Percentiles rank a stretch among this genome's conserved stretches.
Evolutionary conservation across 257 asterid species (phyloP).

Genomic region (Penstemon newberryi): DNA sequence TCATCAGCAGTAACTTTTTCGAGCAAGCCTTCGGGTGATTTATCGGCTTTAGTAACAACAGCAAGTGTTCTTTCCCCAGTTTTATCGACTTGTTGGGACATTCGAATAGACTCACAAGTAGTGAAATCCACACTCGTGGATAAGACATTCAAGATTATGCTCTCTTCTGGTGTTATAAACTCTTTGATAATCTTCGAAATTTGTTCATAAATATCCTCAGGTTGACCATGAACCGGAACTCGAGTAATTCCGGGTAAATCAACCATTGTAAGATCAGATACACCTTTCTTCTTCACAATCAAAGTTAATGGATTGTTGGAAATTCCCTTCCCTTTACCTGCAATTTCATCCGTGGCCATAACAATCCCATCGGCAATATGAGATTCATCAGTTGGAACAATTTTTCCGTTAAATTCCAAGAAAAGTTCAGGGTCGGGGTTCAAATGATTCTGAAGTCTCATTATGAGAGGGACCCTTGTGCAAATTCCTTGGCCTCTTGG

Average conservation of each 20-base stretch:
- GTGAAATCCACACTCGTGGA: too few species aligned
- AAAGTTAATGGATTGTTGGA: constrained; percentile 35
- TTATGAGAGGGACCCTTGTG: constrained; percentile 47
- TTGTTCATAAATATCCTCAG: constrained; percentile 37
- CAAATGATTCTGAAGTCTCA: constrained; percentile 37
- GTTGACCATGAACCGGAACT: constrained; percentile 35
- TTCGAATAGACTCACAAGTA: too few species aligned
- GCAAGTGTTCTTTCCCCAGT: too few species aligned
- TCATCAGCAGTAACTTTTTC: too few species aligned
- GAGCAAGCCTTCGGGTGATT: too few species aligned
- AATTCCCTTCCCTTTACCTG: constrained; percentile 40
- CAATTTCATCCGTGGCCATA: constrained; percentile 30
- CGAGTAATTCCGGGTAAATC: constrained; percentile 46
- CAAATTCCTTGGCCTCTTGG: constrained; percentile 58
- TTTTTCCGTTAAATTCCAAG: constrained; percentile 31
- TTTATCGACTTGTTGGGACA: too few species aligned
- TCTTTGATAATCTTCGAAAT: constrained; percentile 32
- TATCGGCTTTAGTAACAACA: too few species aligned
- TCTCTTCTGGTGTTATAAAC: too few species aligned
- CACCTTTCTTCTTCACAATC: constrained; percentile 34
- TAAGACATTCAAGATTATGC: too few species aligned
- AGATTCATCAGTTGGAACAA: constrained; percentile 32
- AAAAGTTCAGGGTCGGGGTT: constrained; percentile 26
- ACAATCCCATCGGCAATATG: constrained; percentile 23
- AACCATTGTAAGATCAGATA: constrained; percentile 42